Conservation (phyloP, 257 asterid genomes). For the Osmanthus fragrans region DNA sequence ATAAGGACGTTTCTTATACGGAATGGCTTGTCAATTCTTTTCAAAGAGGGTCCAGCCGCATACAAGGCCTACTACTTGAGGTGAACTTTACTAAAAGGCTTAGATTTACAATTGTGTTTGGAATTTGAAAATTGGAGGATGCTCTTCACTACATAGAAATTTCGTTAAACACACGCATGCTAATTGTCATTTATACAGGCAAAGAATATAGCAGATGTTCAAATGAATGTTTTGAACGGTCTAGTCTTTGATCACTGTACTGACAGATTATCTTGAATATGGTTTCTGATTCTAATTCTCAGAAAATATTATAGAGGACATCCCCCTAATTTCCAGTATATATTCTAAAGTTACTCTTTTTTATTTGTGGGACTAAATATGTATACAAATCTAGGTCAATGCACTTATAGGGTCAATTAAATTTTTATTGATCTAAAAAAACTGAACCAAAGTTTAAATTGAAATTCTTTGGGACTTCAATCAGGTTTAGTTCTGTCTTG, state of each 20-base stretch:
- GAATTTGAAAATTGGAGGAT: neutral
- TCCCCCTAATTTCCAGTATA: neutral
- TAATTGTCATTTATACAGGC: neutral
- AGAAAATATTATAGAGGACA: slow-evolving; percentile 3
- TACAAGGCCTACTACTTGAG: slow-evolving; percentile 87
- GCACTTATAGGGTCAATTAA: slow-evolving; percentile 16
- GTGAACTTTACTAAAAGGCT: slow-evolving; percentile 40
- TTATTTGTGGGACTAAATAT: neutral
- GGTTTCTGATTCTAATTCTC: slow-evolving; percentile 17
- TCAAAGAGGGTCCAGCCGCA: slow-evolving; percentile 88
- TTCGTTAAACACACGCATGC: neutral
- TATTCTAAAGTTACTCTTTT: neutral
- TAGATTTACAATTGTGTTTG: neutral
- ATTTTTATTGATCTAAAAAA: slow-evolving; percentile 9
- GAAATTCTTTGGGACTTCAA: neutral
- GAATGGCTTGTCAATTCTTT: slow-evolving; percentile 85
- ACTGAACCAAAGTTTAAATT: neutral
- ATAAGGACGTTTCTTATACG: slow-evolving; percentile 85
- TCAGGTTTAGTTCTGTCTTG: neutral
- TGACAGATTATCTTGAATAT: slow-evolving; percentile 1
- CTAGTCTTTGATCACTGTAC: slow-evolving; percentile 10
- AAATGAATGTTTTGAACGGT: slow-evolving; percentile 19
- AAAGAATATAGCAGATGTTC: slow-evolving; percentile 5
- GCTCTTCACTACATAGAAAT: neutral
- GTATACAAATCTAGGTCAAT: neutral